Evolutionary conservation across 352 stramenopile species (phyloP).

Genomic region (Globisporangium nagaii): DNA sequence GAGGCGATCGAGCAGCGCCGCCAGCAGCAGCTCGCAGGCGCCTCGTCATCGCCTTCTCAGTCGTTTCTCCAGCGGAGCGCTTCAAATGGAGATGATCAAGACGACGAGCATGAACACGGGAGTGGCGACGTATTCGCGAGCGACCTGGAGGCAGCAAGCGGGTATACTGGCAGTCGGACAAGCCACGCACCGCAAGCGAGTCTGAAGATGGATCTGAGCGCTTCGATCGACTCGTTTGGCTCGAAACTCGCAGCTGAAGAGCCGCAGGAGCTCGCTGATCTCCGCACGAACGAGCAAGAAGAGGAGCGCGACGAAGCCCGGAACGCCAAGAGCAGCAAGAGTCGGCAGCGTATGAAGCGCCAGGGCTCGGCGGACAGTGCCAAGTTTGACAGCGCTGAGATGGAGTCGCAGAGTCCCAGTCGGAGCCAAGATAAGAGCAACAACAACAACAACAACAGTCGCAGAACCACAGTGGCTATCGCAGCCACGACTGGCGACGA

Average conservation of each 20-base stretch:
- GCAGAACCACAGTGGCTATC: background rate
- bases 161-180: background rate
- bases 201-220: conserved; percentile 42
- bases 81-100: background rate
- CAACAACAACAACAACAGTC: background rate
- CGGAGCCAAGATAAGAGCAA: background rate
- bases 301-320: background rate
- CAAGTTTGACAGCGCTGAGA: background rate
- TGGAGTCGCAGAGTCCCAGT: background rate
- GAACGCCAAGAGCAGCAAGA: background rate
- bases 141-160: background rate
- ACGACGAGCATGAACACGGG: background rate
- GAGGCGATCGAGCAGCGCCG: conserved; percentile 59
- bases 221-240: conserved; percentile 46
- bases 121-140: background rate
- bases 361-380: background rate
- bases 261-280: background rate
- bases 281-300: conserved; percentile 1
- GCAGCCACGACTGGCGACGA: background rate
- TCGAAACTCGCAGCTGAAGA: background rate
- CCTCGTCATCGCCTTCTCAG: conserved; percentile 5
- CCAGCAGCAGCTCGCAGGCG: conserved; percentile 32
- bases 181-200: conserved; percentile 6
- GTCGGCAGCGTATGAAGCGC: background rate
- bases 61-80: background rate